Base-by-base conservation (phyloP, 2,329 filamentous ascomycete species). In the Apiospora rasikravindrae region DNA sequence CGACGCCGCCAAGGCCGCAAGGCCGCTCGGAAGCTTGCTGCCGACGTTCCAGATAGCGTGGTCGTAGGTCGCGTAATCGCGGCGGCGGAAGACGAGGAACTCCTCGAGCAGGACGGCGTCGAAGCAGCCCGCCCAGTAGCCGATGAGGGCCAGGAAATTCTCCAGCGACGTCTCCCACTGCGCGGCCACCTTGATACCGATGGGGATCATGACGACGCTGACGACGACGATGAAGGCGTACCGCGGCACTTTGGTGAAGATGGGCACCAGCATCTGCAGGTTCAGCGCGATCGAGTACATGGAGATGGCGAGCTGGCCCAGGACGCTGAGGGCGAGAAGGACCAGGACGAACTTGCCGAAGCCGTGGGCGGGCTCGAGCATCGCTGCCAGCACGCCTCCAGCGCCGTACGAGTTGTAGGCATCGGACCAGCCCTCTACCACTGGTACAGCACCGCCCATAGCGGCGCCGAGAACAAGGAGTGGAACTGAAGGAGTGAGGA, bases 401-500 rank as follows among this genome's bases (percentile, higher is more conserved):
- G 74, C 73, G 29, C 75, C 74, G 68, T 75, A 76, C 14, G 71
- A 67, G 45, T 76, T 72, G 69, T 78, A 77, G 8, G 72, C 76
- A n/a, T 74, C 73, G 19, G 73, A 26, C 77, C 77, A 78, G 7
- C 73, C 75, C 13, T 73, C 11, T 7, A 76, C 72, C 29, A 73
- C 72, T 4, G 76, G 73, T 4, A 76, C 74, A 4, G 76, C 73
- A 10, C 76, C 77, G 11, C 77, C 77, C 74, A 78, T 78, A 4
- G 77, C 77, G 19, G 77, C 76, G 19, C 76, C 77, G 33, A 78
- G 84, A 16, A 86, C 83, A 74, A 89, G 83, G 33, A 89, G 82
- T 0, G 86, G 83, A 5, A 88, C 81, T 0, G 86, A 86, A 0
- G 87, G 86, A 5, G 86, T 73, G 44, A 86, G 80, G 6, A 90